Evolutionary conservation across 2,329 filamentous ascomycete genomes (phyloP).

Genomic region (Verticillium longisporum): DNA sequence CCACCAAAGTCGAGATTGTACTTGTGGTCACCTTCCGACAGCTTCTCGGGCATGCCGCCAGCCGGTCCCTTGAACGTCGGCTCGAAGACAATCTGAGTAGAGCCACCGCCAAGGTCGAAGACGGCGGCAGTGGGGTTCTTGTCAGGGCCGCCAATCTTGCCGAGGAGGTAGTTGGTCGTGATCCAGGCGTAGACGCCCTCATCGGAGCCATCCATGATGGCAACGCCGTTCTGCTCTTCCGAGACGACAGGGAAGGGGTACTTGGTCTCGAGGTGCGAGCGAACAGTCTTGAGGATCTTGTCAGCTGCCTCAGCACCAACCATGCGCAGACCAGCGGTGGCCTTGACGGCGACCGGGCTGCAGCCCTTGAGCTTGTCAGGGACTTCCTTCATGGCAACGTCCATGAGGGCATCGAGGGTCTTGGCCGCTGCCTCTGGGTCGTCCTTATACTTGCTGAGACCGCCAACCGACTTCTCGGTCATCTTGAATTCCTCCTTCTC

Average conservation of each 20-base stretch:
- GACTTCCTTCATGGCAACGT: slow-evolving; percentile 75
- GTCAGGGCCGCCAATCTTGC: slow-evolving; percentile 92
- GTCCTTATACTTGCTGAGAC: slow-evolving; percentile 75
- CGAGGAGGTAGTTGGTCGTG: slow-evolving; percentile 95
- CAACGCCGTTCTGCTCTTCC: slow-evolving; percentile 75
- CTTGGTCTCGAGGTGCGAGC: slow-evolving; percentile 72
- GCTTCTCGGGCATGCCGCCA: slow-evolving; percentile 77
- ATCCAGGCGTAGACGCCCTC: slow-evolving; percentile 99
- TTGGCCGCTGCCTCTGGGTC: slow-evolving; percentile 84
- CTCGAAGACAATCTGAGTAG: slow-evolving; percentile 97
- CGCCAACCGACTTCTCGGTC: slow-evolving; percentile 82
- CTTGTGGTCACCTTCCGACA: slow-evolving; percentile 90
- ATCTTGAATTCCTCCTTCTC: slow-evolving; percentile 90
- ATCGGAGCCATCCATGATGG: slow-evolving; percentile 95
- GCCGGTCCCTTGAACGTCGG: slow-evolving; percentile 75
- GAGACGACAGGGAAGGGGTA: slow-evolving; percentile 95
- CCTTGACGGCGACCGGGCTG: slow-evolving; percentile 94
- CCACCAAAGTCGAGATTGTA: slow-evolving; percentile 88
- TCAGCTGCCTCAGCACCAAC: slow-evolving; percentile 75
- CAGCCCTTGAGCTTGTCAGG: slow-evolving; percentile 88
- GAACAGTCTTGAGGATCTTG: slow-evolving; percentile 79
- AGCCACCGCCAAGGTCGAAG: slow-evolving; percentile 93
- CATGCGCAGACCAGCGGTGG: slow-evolving; percentile 86
- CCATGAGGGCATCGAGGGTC: slow-evolving; percentile 82
- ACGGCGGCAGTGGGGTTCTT: slow-evolving; percentile 86